Percentiles rank a stretch among this genome's conserved stretches.
Evolutionary conservation across 1,139 yeast genomes (phyloP).

Genomic region (Magnusiomyces suaveolens): DNA sequence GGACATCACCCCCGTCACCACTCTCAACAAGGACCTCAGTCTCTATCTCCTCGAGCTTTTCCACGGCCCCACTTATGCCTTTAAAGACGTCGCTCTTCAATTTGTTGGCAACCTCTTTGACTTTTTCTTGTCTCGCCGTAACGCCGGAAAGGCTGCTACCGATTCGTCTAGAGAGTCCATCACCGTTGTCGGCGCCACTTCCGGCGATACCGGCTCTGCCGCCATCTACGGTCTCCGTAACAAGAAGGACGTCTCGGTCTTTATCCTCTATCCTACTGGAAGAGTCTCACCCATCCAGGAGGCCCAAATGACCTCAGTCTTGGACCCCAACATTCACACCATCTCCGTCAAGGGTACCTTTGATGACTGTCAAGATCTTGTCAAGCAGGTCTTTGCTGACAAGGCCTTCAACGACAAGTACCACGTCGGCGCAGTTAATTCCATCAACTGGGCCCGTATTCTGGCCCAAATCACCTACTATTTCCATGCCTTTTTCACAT

Average conservation of each 20-base stretch:
- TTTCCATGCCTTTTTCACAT: conserved; percentile 80
- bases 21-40: conserved; percentile 47
- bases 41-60: conserved; percentile 79
- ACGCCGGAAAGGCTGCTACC: conserved; percentile 47
- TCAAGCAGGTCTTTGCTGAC: conserved; percentile 87
- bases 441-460: conserved; percentile 98
- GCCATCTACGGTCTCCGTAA: conserved; percentile 96
- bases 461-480: conserved; percentile 95
- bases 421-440: conserved; percentile 95
- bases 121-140: conserved; percentile 72
- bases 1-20: conserved; percentile 74
- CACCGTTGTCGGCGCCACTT: conserved; percentile 97
- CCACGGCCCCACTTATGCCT: conserved; percentile 99
- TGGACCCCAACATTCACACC: conserved; percentile 87
- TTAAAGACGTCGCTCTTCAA: conserved; percentile 96
- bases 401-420: conserved; percentile 74
- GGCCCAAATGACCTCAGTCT: conserved; percentile 97
- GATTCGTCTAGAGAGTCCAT: conserved; percentile 60
- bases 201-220: conserved; percentile 98
- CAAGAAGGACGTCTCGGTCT: conserved; percentile 91
- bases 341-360: conserved; percentile 91
- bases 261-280: conserved; percentile 92
- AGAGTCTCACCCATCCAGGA: conserved; percentile 97
- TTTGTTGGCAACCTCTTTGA: conserved; percentile 95
- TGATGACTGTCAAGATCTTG: conserved; percentile 96